phyloP scores from a whole-genome alignment of 2,329 filamentous ascomycete genomes.

The Lecanicillium sp. region DNA sequence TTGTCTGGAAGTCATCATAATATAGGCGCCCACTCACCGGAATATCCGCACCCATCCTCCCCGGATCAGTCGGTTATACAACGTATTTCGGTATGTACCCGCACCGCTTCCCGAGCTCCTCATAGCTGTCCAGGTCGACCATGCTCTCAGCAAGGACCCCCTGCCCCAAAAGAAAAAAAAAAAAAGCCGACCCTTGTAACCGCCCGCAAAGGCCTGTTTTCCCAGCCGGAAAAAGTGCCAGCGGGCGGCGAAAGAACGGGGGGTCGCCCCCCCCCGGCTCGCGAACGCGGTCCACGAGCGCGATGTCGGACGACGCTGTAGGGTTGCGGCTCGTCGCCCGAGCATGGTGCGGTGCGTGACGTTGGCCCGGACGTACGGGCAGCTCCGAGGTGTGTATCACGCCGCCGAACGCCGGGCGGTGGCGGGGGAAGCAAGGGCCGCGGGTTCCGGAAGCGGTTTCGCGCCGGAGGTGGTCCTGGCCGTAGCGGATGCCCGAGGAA shows the following conservation, averaged over 20 bases:
- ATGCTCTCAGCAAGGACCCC: neutral
- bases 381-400: slow-evolving; percentile 45
- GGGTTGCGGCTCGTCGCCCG: slow-evolving; percentile 28
- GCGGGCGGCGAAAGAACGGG: too few species aligned
- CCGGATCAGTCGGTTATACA: too few species aligned
- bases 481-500: slow-evolving; percentile 44
- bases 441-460: slow-evolving; percentile 42
- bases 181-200: neutral
- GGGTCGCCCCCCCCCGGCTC: too few species aligned
- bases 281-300: slow-evolving; percentile 25
- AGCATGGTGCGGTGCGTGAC: slow-evolving; percentile 34
- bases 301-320: slow-evolving; percentile 31
- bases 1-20: too few species aligned
- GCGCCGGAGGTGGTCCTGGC: slow-evolving; percentile 38
- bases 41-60: too few species aligned
- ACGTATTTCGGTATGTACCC: neutral
- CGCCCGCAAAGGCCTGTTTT: neutral
- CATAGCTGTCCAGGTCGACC: neutral
- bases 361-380: slow-evolving; percentile 42
- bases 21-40: too few species aligned
- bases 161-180: too few species aligned
- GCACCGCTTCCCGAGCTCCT: neutral
- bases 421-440: slow-evolving; percentile 44
- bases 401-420: slow-evolving; percentile 33
- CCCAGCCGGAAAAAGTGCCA: too few species aligned